Conservation (phyloP, 768 basidiomycete genomes). For the Suillus subluteus region DNA sequence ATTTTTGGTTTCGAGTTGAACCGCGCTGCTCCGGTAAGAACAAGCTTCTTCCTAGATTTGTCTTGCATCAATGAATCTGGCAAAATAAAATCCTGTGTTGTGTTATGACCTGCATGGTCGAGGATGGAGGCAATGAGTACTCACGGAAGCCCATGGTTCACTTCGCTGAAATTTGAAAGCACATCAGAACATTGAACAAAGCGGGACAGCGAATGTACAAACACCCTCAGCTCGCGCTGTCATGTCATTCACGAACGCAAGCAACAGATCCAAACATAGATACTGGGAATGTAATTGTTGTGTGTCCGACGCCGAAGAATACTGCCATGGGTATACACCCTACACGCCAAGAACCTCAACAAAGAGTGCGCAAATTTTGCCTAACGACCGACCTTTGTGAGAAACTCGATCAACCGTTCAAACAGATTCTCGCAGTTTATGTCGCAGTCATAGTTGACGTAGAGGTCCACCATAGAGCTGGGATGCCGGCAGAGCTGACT, state of each 20-base stretch:
- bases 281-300: conserved; percentile 82
- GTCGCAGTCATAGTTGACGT: conserved; percentile 96
- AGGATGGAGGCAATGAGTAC: conserved; percentile 24
- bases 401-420: conserved; percentile 84
- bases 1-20: conserved; percentile 95
- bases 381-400: conserved; percentile 70
- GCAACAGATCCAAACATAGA: conserved; percentile 84
- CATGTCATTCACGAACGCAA: conserved; percentile 90
- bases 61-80: conserved; percentile 61
- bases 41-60: conserved; percentile 87
- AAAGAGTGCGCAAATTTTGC: conserved; percentile 3
- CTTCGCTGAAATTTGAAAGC: conserved; percentile 37
- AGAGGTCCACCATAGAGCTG: conserved; percentile 95
- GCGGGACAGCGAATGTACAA: conserved; percentile 22
- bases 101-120: neutral
- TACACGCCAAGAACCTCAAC: conserved; percentile 32
- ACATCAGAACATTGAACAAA: conserved; percentile 12
- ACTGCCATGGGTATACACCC: conserved; percentile 80
- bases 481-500: conserved; percentile 79
- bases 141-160: conserved; percentile 67
- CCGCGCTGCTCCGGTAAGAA: conserved; percentile 78
- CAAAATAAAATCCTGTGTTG: conserved; percentile 52
- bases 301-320: conserved; percentile 57
- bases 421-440: conserved; percentile 96
- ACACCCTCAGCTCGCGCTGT: conserved; percentile 61